Evolutionary conservation across 257 asterid genomes (phyloP).

Genomic region (Hygrophila difformis): DNA sequence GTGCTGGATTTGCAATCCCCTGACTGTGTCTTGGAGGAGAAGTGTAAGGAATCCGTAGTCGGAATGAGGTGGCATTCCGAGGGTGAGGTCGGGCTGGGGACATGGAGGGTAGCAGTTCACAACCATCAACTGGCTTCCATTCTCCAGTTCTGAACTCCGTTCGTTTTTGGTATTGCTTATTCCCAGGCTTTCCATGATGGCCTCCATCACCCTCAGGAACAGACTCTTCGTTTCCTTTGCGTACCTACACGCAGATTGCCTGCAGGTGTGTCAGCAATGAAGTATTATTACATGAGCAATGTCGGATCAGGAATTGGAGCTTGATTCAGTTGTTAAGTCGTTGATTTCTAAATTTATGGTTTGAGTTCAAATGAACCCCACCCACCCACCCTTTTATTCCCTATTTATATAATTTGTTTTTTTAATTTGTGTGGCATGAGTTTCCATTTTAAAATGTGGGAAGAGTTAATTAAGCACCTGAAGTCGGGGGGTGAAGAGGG

Average conservation of each 20-base stretch:
- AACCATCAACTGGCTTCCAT: constrained; percentile 90
- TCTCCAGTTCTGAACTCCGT: constrained; percentile 29
- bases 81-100: constrained; percentile 81
- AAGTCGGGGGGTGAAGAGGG: constrained; percentile 80
- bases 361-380: too few relatives aligned
- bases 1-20: constrained; percentile 62
- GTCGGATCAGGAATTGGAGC: too few relatives aligned
- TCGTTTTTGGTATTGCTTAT: background rate
- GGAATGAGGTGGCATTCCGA: constrained; percentile 92
- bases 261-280: constrained; percentile 9
- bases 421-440: too few relatives aligned
- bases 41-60: constrained; percentile 81
- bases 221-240: constrained; percentile 42
- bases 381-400: too few relatives aligned
- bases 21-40: constrained; percentile 78
- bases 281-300: too few relatives aligned
- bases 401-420: too few relatives aligned
- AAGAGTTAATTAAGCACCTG: constrained; percentile 29
- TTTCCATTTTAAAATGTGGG: too few relatives aligned
- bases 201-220: constrained; percentile 57
- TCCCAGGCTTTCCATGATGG: constrained; percentile 72
- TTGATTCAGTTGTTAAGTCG: too few relatives aligned
- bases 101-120: constrained; percentile 85
- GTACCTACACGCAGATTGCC: constrained; percentile 44
- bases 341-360: too few relatives aligned